Evolutionary conservation across 1,284 basidiomycete genomes (phyloP), one percentile per base, ranked within the genome.

Genomic region (Irpex lacteus): DNA sequence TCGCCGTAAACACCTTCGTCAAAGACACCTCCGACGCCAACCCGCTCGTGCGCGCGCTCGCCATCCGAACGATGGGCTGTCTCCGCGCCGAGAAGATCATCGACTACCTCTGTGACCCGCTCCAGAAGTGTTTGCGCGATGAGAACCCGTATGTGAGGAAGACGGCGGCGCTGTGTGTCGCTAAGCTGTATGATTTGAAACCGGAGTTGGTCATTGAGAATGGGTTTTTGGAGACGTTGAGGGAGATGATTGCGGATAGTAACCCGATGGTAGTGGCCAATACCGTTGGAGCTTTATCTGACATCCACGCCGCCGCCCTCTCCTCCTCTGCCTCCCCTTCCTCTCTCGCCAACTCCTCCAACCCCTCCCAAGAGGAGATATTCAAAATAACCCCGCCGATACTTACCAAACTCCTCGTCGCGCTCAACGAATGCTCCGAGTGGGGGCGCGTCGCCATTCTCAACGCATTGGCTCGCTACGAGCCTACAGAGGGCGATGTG

Each of bases 1-100:
- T 99, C 57, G 97, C 97, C 15, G 96, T 99, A 68, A 99, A 99
- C 76, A 99, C 97, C 0, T 99, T 99, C 74, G 97, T 99, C 63
- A 89, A 97, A 83, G 97, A 99, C 76, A 90, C 95, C 0, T 95
- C 96, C 70, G 98, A 98, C 75, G 88, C 93, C 4, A 99, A 98
- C 74, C 96, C 97, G 0, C 92, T 99, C 65, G 94, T 99, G 34
- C 90, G 97, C 60, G 97, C 97, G 0, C 85, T 99, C 57, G 94
- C 98, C 36, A 98, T 99, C 74, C 89, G 97, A 32, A 99, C 97
- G 3, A 99, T 99, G 97, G 95, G 95, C 49, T 95, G 95, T 73
- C 80, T 99, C 57, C 91, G 96, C 49, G 96, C 97, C 2, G 96
- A 98, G 77, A 98, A 98, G 87, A 99, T 98, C 76, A 95, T 98